Evolutionary conservation across 352 stramenopile species (phyloP), one percentile per base, ranked within the genome.

Genomic region (Globisporangium ultimum): DNA sequence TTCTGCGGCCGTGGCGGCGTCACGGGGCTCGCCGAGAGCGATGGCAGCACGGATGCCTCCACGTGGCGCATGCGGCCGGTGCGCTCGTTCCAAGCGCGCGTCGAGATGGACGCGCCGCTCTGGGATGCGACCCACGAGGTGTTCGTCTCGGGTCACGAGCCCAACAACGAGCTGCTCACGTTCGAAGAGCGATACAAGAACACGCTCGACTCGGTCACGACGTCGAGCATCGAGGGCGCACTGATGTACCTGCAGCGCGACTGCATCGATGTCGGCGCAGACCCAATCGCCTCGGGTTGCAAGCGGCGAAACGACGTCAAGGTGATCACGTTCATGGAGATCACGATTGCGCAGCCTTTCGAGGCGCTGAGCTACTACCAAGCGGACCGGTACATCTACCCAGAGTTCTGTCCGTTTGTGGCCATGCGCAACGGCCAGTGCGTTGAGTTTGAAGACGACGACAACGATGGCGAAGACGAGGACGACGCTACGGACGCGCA

Each of bases 221-320:
- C 81, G 2, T 79, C 81, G 21, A 91, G 74, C 55, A 66, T 91
- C 20, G 78, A 91, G 28, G 80, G 80, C 22, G 76, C 69, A 18
- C 68, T 90, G 46, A 81, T 87, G 78, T 88, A 88, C 55, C 66
- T 90, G 12, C 80, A 90, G 54, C 70, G 76, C 22, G 78, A 88
- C 67, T 87, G 78, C 21, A 87, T 90, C 58, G 76, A 90, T 58
- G 60, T 71, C 3, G 76, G 76, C 14, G 60, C 50, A 6, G 55
- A 74, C 34, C 78, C 74, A 18, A 61, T 53, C 17, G 48, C 50
- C 7, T 47, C 20, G n/a, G 60, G 61, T 46, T 90, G 80, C 48
- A 36, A 63, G 46, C 76, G 80, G 38, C 70, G 71, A 38, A 83
- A 88, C 70, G 72, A 87, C 61, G 78, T 84, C 46, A 78, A 70